These are phyloP conservation scores for Pichia terricola DNA, from an alignment of 1,139 yeast species.

Conservation along the genomic window DNA sequence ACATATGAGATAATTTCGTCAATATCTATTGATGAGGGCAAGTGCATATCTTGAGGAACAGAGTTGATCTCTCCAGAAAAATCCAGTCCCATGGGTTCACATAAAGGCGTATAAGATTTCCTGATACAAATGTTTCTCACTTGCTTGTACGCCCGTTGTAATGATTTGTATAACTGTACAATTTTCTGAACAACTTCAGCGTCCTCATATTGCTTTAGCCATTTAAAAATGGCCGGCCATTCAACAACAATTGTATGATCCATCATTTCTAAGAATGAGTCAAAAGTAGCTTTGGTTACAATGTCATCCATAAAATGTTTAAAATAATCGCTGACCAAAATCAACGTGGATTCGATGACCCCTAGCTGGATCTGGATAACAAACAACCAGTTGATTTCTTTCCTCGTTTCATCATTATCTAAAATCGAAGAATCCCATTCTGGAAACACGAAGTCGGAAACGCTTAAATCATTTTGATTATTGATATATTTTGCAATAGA, in stretches of 20 bases:
- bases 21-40: slow-evolving; percentile 27
- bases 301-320: slow-evolving; percentile 67
- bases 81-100: slow-evolving; percentile 18
- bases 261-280: slow-evolving; percentile 57
- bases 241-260: slow-evolving; percentile 59
- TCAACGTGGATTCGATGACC: slow-evolving; percentile 64
- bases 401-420: slow-evolving; percentile 15
- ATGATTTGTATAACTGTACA: slow-evolving; percentile 5
- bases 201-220: slow-evolving; percentile 19
- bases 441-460: slow-evolving; percentile 30
- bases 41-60: slow-evolving; percentile 19
- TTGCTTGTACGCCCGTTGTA: slow-evolving; percentile 44
- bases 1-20: slow-evolving; percentile 47
- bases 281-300: slow-evolving; percentile 48
- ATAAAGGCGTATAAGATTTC: slow-evolving; percentile 68
- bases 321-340: slow-evolving; percentile 66
- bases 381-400: slow-evolving; percentile 41
- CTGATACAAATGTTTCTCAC: slow-evolving; percentile 68
- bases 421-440: slow-evolving; percentile 37
- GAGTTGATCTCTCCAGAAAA: slow-evolving; percentile 17
- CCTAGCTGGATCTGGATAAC: slow-evolving; percentile 72
- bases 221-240: slow-evolving; percentile 53
- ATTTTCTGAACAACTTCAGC: slow-evolving; percentile 7
- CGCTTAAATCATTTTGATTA: neutral
- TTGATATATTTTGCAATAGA: slow-evolving; percentile 30